Evolutionary conservation across 2,329 filamentous ascomycete species (phyloP).

Genomic region (Corniculantispora saksenae): DNA sequence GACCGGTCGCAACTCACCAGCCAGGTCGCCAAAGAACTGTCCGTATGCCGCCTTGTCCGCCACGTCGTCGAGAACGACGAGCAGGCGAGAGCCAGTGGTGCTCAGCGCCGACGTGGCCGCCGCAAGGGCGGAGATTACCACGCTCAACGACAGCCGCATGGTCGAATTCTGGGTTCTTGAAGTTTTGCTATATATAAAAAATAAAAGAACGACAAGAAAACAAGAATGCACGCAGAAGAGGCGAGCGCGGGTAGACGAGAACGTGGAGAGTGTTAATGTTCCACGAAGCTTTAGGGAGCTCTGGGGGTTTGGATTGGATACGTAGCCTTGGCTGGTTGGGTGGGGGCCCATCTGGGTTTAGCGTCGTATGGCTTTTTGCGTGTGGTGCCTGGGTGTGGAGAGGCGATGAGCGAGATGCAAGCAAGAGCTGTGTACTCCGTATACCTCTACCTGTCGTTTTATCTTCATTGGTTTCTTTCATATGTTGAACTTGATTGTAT

Average conservation of each 20-base stretch:
- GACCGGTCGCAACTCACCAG: conserved; percentile 51
- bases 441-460: neutral
- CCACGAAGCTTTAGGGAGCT: conserved; percentile 20
- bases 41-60: conserved; percentile 81
- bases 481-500: no score
- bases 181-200: neutral
- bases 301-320: conserved; percentile 18
- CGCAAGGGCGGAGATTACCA: conserved; percentile 66
- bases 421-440: neutral
- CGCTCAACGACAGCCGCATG: conserved; percentile 76
- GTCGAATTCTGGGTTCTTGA: conserved; percentile 6
- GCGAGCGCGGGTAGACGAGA: neutral
- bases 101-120: conserved; percentile 74
- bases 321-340: conserved; percentile 18
- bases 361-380: neutral
- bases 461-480: no score
- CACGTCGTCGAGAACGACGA: conserved; percentile 83
- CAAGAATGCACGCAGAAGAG: neutral
- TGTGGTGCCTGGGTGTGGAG: conserved; percentile 10
- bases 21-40: conserved; percentile 73
- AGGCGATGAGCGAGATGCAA: neutral
- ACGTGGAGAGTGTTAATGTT: conserved; percentile 9
- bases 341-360: conserved; percentile 10
- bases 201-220: neutral
- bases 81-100: conserved; percentile 73